Evolutionary conservation across 768 basidiomycete species (phyloP).

Genomic region (Mrakia gelida): DNA sequence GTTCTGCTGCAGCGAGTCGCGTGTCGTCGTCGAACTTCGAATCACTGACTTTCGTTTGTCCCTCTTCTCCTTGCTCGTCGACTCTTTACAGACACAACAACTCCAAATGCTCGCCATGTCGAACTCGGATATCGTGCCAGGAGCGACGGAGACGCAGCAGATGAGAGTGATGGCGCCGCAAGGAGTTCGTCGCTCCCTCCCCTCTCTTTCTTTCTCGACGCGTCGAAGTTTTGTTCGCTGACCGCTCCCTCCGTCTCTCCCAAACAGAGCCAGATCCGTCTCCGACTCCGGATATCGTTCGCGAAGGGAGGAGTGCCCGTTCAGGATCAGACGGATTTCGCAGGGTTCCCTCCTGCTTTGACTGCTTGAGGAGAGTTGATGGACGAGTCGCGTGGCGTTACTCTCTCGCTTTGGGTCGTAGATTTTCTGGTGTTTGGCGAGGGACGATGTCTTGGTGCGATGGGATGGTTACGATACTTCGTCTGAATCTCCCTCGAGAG

Average conservation of each 20-base stretch:
- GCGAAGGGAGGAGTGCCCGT: slow-evolving; percentile 61
- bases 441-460: no score
- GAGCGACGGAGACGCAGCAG: slow-evolving; percentile 84
- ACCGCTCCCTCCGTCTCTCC: no score
- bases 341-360: slow-evolving; percentile 66
- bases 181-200: slow-evolving; percentile 57
- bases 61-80: slow-evolving; percentile 1
- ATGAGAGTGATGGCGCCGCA: slow-evolving; percentile 84
- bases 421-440: no score
- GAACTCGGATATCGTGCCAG: slow-evolving; percentile 69
- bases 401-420: background rate
- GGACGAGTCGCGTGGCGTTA: no score
- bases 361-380: slow-evolving; percentile 35
- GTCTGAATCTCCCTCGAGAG: no score
- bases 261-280: slow-evolving; percentile 67
- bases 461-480: no score
- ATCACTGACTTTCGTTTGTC: background rate
- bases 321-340: slow-evolving; percentile 92
- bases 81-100: slow-evolving; percentile 72
- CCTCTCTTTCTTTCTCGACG: background rate
- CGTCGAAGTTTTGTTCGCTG: no score
- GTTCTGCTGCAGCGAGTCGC: background rate
- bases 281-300: slow-evolving; percentile 80
- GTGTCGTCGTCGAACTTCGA: background rate
- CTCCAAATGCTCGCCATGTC: slow-evolving; percentile 98